A percentile compares a stretch with the other conserved stretches of the same genome.
Evolutionary conservation across 805 yeast species (phyloP).

Genomic region (Ogataea nitratoaversa): DNA sequence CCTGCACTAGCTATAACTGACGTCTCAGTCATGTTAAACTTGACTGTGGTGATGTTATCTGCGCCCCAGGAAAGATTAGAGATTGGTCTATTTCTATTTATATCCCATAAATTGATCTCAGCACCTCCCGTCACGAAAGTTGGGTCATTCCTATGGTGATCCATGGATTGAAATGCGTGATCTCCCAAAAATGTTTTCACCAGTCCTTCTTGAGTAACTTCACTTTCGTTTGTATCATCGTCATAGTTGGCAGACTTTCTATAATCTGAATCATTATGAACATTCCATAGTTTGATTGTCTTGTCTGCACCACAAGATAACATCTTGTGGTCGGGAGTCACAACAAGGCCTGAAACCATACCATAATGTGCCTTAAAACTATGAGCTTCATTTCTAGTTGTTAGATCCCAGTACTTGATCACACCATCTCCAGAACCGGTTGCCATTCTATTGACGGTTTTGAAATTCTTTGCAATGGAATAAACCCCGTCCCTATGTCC

Average conservation of each 20-base stretch:
- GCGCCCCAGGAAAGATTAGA: constrained; percentile 93
- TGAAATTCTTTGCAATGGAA: constrained; percentile 73
- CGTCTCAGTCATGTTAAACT: constrained; percentile 87
- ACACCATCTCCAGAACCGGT: constrained; percentile 96
- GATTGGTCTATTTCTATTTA: constrained; percentile 69
- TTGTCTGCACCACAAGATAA: constrained; percentile 87
- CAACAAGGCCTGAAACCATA: constrained; percentile 78
- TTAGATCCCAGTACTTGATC: constrained; percentile 89
- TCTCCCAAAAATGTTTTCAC: constrained; percentile 79
- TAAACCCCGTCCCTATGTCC: constrained; percentile 97
- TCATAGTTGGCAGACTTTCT: constrained; percentile 17
- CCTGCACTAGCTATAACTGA: constrained; percentile 85
- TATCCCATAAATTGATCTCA: constrained; percentile 88
- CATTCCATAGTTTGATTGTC: constrained; percentile 85
- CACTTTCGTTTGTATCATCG: constrained; percentile 30
- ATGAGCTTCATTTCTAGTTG: constrained; percentile 68
- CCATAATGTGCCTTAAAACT: constrained; percentile 89
- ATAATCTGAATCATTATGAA: constrained; percentile 38
- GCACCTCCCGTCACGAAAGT: constrained; percentile 92
- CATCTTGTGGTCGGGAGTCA: constrained; percentile 60
- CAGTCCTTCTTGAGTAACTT: constrained; percentile 45
- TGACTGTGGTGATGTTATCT: constrained; percentile 77
- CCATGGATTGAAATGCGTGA: constrained; percentile 78
- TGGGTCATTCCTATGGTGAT: constrained; percentile 73
- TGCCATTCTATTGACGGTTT: constrained; percentile 69